Base-by-base conservation (phyloP, 176 grass and related monocot genomes). In the Oryza officinalis region DNA sequence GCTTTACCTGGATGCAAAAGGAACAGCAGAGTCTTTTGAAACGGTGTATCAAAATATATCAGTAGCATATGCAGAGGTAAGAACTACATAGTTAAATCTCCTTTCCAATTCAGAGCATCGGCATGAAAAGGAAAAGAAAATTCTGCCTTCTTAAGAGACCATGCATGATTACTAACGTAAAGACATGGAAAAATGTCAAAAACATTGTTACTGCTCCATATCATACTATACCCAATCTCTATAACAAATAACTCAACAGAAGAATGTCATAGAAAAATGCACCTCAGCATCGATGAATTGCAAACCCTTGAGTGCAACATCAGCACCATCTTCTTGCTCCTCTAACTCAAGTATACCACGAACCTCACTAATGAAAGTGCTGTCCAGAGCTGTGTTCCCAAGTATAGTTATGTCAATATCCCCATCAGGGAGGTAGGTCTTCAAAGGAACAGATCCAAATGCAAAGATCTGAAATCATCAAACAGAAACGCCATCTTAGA, bases 401-500 rank as follows among this genome's bases (percentile, higher is more conserved):
- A 98, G 68, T 57, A 86, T 64, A 3, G 95, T 98, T 74, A 98
- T 44, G 76, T 98, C 95, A 22, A 93, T 66, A 15, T 98, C 95
- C 7, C 95, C 95, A 85, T 98, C 92, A 12, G 92, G 95, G 41
- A 98, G 95, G 47, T 94, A 98, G 1, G 95, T 93, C 84, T 88
- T 98, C 30, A 98, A 37, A 8, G 92, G 95, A 7, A 98, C 92
- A 3, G 95, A 98, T 63, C 95, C 95, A 60, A 91, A 98, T 65
- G 87, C 43, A 75, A 90, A 76, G 14, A 95, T 92, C 95, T 98
- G 90, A 4, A 79, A 86, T 15, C 0, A 73, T 79, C 76, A 79
- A 32, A 83, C 49, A 6, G 25, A n/a, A 73, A 15, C 8, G 40
- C 25, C 8, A 14, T 22, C 8, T 77, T 4, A 81, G 30, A 32